phyloP scores from a whole-genome alignment of 1,284 basidiomycete genomes.

The Schizophyllum amplum region DNA sequence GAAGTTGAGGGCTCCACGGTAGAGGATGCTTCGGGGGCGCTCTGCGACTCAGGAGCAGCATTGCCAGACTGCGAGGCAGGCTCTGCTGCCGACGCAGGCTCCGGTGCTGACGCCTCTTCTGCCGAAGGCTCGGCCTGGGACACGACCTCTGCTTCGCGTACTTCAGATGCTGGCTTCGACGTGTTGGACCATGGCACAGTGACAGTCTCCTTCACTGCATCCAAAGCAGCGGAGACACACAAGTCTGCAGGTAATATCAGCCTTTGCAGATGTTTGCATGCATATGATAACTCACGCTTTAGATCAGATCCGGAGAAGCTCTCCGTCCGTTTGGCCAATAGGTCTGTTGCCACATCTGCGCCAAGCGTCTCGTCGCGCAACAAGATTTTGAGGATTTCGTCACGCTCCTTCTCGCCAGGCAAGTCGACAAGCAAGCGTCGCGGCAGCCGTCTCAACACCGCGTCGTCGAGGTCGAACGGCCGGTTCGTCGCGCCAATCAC shows the following conservation, averaged over 20 bases:
- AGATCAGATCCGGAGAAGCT: constrained; percentile 90
- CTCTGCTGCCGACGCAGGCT: constrained; percentile 3
- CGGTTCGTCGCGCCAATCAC: constrained; percentile 94
- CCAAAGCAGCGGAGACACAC: constrained; percentile 82
- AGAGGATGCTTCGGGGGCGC: constrained; percentile 1
- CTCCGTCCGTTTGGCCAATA: constrained; percentile 69
- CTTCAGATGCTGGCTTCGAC: background rate
- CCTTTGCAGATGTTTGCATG: constrained; percentile 2
- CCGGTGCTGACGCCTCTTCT: constrained; percentile 1
- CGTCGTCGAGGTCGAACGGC: constrained; percentile 81
- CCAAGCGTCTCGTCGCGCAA: constrained; percentile 71
- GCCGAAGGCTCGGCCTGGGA: background rate
- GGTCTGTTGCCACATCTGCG: constrained; percentile 55
- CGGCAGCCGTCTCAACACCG: constrained; percentile 77
- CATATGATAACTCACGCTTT: constrained; percentile 58
- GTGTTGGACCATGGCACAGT: constrained; percentile 61
- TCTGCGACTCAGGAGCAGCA: background rate
- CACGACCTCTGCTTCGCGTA: background rate
- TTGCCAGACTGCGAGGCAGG: background rate
- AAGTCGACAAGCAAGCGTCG: constrained; percentile 80
- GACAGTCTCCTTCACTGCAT: constrained; percentile 80
- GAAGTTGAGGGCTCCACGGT: too few relatives aligned
- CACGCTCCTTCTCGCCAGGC: constrained; percentile 74
- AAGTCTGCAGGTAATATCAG: constrained; percentile 46
- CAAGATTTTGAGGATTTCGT: constrained; percentile 80